phyloP scores from a whole-genome alignment of 2,329 filamentous ascomycete genomes.

The Thielaviopsis euricoi region DNA sequence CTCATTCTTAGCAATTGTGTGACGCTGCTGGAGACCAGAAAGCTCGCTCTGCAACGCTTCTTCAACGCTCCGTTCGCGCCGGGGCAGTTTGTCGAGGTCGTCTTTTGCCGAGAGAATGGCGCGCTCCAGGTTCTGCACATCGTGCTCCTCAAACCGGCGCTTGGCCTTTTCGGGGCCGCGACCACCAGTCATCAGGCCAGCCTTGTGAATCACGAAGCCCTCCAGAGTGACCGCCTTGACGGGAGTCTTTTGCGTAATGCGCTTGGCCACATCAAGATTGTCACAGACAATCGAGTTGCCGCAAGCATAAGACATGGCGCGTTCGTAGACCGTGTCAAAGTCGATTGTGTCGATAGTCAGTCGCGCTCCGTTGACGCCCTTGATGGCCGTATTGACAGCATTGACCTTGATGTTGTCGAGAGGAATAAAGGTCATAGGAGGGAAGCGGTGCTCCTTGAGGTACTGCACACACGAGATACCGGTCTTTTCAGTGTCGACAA shows the following conservation, averaged over 20 bases:
- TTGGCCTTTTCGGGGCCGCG: constrained; percentile 64
- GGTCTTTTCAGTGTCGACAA: constrained; percentile 90
- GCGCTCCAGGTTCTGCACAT: constrained; percentile 70
- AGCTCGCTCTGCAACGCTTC: constrained; percentile 69
- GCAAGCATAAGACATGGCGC: constrained; percentile 88
- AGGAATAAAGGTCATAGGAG: constrained; percentile 86
- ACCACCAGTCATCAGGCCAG: constrained; percentile 90
- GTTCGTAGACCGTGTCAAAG: constrained; percentile 73
- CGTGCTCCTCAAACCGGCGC: constrained; percentile 75
- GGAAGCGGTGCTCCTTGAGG: constrained; percentile 73
- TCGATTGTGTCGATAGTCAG: constrained; percentile 93
- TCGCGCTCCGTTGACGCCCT: constrained; percentile 71
- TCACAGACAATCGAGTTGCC: constrained; percentile 93
- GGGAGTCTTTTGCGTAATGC: constrained; percentile 68
- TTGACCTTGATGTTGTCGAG: constrained; percentile 96
- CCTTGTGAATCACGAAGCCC: constrained; percentile 93
- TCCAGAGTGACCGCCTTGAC: constrained; percentile 91
- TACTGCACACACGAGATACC: constrained; percentile 90
- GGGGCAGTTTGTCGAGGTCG: constrained; percentile 66
- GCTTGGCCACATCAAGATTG: constrained; percentile 67
- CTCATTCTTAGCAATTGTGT: constrained; percentile 58
- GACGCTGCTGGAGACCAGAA: constrained; percentile 59
- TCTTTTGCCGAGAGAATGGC: constrained; percentile 59
- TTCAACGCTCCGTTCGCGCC: constrained; percentile 61
- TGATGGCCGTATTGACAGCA: constrained; percentile 74